Percentiles rank a stretch among this genome's conserved stretches.
These are phyloP conservation scores for Fagopyrum esculentum DNA, from an alignment of 148 eudicot genomes.

Conservation along the genomic window DNA sequence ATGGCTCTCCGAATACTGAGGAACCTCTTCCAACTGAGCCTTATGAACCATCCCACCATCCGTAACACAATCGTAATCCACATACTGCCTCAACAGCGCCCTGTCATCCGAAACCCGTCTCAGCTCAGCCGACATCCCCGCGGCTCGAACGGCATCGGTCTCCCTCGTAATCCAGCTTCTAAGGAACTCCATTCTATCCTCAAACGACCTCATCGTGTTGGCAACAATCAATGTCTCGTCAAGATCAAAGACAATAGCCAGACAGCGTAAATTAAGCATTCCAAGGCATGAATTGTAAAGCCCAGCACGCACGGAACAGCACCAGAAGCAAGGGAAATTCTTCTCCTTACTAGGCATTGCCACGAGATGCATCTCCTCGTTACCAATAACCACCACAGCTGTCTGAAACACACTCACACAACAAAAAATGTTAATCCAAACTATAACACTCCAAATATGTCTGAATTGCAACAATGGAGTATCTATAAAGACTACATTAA, in stretches of 20 bases:
- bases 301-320: conserved; percentile 49
- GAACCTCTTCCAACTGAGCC: conserved; percentile 68
- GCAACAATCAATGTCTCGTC: conserved; percentile 94
- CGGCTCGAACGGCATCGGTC: conserved; percentile 46
- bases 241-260: conserved; percentile 67
- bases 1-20: conserved; percentile 34
- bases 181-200: conserved; percentile 69
- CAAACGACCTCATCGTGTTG: conserved; percentile 87
- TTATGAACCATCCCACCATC: conserved; percentile 53
- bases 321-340: conserved; percentile 95
- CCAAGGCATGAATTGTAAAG: conserved; percentile 55
- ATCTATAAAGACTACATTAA: conserved; percentile 1
- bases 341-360: conserved; percentile 94
- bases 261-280: conserved; percentile 81
- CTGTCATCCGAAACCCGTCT: conserved; percentile 70
- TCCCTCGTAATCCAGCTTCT: conserved; percentile 60
- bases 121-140: conserved; percentile 78
- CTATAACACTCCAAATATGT: neutral
- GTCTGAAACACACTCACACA: conserved; percentile 32
- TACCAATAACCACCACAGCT: conserved; percentile 65
- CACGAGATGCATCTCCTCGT: conserved; percentile 80
- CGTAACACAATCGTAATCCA: conserved; percentile 54
- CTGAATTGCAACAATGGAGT: neutral
- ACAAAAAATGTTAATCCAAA: neutral
- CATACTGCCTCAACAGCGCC: conserved; percentile 67